Evolutionary conservation across 306 rosid species (phyloP).

Genomic region (Astragalus membranaceus): DNA sequence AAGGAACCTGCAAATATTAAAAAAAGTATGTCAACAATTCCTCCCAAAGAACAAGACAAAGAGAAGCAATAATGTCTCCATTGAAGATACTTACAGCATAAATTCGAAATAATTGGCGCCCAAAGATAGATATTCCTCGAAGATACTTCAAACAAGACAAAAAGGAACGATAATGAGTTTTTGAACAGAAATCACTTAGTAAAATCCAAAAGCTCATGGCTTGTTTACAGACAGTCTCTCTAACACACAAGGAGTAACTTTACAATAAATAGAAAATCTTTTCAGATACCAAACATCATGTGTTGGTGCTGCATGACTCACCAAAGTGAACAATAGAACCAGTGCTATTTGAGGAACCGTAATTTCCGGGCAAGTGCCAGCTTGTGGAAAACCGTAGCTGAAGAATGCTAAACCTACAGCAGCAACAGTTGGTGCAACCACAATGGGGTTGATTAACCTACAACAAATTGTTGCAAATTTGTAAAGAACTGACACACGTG

Average conservation of each 20-base stretch:
- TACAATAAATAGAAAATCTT: background rate
- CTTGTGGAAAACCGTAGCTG: slow-evolving; percentile 93
- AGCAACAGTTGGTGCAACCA: slow-evolving; percentile 95
- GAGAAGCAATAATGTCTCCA: background rate
- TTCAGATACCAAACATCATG: background rate
- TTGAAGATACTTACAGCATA: slow-evolving; percentile 67
- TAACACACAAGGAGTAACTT: background rate
- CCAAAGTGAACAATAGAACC: slow-evolving; percentile 74
- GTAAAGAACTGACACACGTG: background rate
- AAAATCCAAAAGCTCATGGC: background rate
- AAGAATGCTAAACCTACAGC: slow-evolving; percentile 94
- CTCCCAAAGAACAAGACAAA: background rate
- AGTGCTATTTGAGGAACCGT: slow-evolving; percentile 74
- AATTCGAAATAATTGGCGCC: slow-evolving; percentile 63
- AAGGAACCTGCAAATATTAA: slow-evolving; percentile 67
- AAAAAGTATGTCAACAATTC: slow-evolving; percentile 18
- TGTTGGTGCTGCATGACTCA: slow-evolving; percentile 27
- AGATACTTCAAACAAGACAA: slow-evolving; percentile 56
- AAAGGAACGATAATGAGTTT: slow-evolving; percentile 9
- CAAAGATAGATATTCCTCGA: slow-evolving; percentile 75
- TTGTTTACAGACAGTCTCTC: background rate
- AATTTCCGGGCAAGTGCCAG: slow-evolving; percentile 86
- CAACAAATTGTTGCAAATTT: slow-evolving; percentile 15
- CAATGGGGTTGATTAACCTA: slow-evolving; percentile 87
- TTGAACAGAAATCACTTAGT: slow-evolving; percentile 20